Base-by-base conservation (phyloP, 345 rosid species). In the Psidium friedrichsthalianum region DNA sequence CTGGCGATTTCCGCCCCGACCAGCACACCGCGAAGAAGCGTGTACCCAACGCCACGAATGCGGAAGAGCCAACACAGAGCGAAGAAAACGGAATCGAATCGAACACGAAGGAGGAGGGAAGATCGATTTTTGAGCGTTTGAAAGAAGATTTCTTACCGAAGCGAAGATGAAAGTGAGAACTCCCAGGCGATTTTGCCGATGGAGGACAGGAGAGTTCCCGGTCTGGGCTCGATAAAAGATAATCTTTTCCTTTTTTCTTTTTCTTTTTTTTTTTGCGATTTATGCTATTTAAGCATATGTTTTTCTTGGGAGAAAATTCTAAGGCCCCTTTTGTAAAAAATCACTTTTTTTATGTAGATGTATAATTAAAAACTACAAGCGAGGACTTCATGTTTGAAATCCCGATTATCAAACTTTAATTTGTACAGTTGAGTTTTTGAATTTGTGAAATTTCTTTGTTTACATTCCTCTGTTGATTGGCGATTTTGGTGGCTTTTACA, bases 251-350 rank as follows among this genome's bases (percentile, higher is more conserved):
- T 27, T 61, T 11, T 32, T 18, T 6, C 2, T 15, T 32, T 2
- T 61, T 0, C 0, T 1, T 18, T 6, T 6, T 4, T 0, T 1
- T 16, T 64, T 64, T 32, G 2, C 12, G 74, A 27, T 27, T 27
- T 61, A 61, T 14, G 74, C 20, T 59, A 6, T 27, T 58, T 12
- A 56, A 56, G n/a, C n/a, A 8, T 8, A 56, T 56, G 24, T 22
- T 56, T 57, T 58, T 58, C 32, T 58, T n/a, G 3, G 18, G 36
- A 58, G 36, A n/a, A 58, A 58, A n/a, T 58, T 15, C 8, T 36
- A 13, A n/a, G 29, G 32, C 69, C 18, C 18, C n/a, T n/a, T 8
- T 1, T 8, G 58, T 21, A 22, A 44, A 44, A 22, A 8, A 3
- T 56, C 58, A 21, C 58, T 56, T 56, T 56, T 56, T 22, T 1